Conservation (phyloP, 2,329 filamentous ascomycete genomes). For the Diaporthe sp. region DNA sequence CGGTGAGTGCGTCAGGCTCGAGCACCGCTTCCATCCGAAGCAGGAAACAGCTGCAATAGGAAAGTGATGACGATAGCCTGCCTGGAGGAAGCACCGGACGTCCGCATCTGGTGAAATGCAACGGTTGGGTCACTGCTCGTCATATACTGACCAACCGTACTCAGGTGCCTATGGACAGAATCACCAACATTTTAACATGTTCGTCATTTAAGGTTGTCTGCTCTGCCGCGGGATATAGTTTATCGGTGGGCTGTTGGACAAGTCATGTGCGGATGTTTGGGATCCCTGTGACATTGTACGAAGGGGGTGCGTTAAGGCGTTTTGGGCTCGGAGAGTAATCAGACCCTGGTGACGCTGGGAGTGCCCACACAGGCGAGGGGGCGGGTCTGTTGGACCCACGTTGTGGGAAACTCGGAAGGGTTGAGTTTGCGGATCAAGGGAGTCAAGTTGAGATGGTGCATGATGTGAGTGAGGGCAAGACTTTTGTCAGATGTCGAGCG, state of each 20-base stretch:
- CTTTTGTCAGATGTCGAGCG: neutral
- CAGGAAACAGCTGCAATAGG: neutral
- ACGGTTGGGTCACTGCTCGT: neutral
- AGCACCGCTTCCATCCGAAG: neutral
- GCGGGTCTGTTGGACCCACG: neutral
- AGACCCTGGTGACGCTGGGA: neutral
- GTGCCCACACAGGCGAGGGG: neutral
- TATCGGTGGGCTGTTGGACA: neutral
- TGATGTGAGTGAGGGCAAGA: neutral
- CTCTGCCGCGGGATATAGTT: neutral
- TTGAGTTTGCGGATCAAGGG: slow-evolving; percentile 16
- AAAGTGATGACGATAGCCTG: neutral
- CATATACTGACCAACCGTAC: neutral
- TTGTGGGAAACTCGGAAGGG: neutral
- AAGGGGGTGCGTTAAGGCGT: neutral
- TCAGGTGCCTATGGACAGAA: too few species aligned
- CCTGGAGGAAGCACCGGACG: neutral
- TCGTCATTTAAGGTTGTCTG: neutral
- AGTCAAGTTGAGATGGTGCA: slow-evolving; percentile 1
- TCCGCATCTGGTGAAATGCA: neutral
- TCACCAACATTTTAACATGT: neutral
- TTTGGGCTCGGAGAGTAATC: neutral
- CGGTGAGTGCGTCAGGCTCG: neutral
- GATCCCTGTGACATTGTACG: neutral
- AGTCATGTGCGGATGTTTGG: neutral